Conservation (phyloP, 192 early-diverging fungal species). For the Backusella tuberculispora region DNA sequence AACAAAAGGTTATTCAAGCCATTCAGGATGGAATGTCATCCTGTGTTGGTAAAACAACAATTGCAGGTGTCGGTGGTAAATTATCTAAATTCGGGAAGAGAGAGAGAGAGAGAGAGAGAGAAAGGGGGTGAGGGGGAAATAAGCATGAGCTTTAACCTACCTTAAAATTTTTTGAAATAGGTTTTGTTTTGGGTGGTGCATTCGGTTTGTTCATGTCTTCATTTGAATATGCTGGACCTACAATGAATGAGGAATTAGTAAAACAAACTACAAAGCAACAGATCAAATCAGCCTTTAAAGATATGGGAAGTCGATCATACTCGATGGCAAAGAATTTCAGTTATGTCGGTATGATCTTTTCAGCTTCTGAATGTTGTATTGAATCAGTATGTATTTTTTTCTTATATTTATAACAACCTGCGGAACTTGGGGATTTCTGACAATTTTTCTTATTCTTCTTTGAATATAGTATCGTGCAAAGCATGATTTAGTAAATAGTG, state of each 20-base stretch:
- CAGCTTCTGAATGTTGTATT: constrained; percentile 92
- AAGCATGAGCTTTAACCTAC: background rate
- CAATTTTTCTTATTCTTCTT: background rate
- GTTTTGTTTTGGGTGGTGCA: constrained; percentile 87
- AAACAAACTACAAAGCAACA: constrained; percentile 83
- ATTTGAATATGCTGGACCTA: constrained; percentile 83
- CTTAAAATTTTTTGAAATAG: constrained; percentile 44
- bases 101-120: background rate
- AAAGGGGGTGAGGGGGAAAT: no score
- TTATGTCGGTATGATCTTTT: constrained; percentile 88
- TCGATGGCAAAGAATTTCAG: constrained; percentile 95
- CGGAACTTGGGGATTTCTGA: background rate
- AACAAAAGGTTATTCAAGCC: constrained; percentile 36
- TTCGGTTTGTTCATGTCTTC: constrained; percentile 94
- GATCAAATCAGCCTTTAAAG: constrained; percentile 79
- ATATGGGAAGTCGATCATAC: constrained; percentile 84
- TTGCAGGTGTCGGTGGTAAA: constrained; percentile 73
- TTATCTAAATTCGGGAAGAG: background rate
- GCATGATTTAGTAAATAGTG: constrained; percentile 92
- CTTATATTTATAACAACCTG: no score
- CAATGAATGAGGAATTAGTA: constrained; percentile 62
- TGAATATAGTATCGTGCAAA: constrained; percentile 82
- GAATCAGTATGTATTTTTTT: constrained; percentile 67
- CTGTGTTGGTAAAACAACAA: constrained; percentile 72
- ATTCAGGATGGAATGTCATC: constrained; percentile 59